Evolutionary conservation across 768 basidiomycete species (phyloP).

Genomic region (Leccinum subgranulosum): DNA sequence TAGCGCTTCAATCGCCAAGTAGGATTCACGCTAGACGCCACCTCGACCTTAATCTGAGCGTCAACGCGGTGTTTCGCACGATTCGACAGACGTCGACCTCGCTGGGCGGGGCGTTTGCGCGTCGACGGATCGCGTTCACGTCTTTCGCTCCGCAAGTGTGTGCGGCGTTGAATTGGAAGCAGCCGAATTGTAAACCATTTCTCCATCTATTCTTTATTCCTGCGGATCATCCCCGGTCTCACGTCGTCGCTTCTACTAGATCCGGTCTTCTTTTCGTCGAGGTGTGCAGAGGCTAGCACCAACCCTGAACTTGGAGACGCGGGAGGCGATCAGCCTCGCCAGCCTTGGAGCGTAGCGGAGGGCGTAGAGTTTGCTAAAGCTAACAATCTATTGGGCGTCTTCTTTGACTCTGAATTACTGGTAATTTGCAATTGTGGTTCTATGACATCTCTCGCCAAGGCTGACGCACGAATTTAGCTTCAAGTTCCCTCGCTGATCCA

Average conservation of each 20-base stretch:
- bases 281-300: constrained; percentile 64
- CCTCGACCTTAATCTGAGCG: constrained; percentile 74
- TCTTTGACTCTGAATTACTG: constrained; percentile 83
- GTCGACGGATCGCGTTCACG: constrained; percentile 85
- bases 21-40: constrained; percentile 43
- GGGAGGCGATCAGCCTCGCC: constrained; percentile 47
- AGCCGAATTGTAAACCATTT: constrained; percentile 87
- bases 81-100: constrained; percentile 68
- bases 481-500: constrained; percentile 89
- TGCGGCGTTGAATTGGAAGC: constrained; percentile 95
- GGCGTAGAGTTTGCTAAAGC: constrained; percentile 91
- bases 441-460: constrained; percentile 10
- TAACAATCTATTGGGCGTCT: constrained; percentile 91
- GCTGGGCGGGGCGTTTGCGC: constrained; percentile 47
- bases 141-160: constrained; percentile 91
- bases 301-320: constrained; percentile 36
- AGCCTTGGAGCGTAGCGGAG: constrained; percentile 70
- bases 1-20: constrained; percentile 58
- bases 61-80: constrained; percentile 80
- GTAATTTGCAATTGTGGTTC: constrained; percentile 42
- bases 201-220: constrained; percentile 9
- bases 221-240: constrained; percentile 21
- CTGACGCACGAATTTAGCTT: constrained; percentile 37
- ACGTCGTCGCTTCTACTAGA: constrained; percentile 45
- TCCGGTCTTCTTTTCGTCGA: constrained; percentile 92